These are phyloP conservation scores for Phaeodactylum tricornutum DNA, from an alignment of 108 stramenopile genomes.

Conservation along the genomic window DNA sequence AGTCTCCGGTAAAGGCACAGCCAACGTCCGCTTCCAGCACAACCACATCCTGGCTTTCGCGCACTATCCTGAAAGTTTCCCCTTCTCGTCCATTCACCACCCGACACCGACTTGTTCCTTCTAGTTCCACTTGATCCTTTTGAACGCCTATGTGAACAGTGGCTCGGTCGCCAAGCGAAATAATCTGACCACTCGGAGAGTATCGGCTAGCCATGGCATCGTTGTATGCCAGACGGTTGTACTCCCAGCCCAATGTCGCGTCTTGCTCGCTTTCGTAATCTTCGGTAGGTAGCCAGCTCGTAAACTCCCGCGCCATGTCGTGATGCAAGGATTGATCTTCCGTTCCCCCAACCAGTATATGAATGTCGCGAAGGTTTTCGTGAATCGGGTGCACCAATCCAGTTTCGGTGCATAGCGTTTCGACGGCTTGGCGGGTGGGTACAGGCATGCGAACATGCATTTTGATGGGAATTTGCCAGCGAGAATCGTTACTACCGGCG, in stretches of 20 bases:
- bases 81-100: slow-evolving; percentile 5
- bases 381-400: slow-evolving; percentile 3
- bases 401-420: slow-evolving; percentile 3
- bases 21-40: slow-evolving; percentile 15
- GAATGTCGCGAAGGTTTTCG: slow-evolving; percentile 17
- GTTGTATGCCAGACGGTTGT: slow-evolving; percentile 22
- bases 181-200: slow-evolving; percentile 15
- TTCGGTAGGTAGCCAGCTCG: slow-evolving; percentile 11
- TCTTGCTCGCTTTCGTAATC: not conserved
- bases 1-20: slow-evolving; percentile 23
- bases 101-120: slow-evolving; percentile 5
- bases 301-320: slow-evolving; percentile 18
- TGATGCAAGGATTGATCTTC: slow-evolving; percentile 28
- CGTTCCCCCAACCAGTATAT: slow-evolving; percentile 21
- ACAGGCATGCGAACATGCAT: not conserved
- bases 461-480: slow-evolving; percentile 23
- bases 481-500: slow-evolving; percentile 11
- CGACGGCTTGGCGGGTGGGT: slow-evolving; percentile 7
- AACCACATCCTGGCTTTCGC: slow-evolving; percentile 19
- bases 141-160: slow-evolving; percentile 16
- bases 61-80: slow-evolving; percentile 13
- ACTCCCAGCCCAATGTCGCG: slow-evolving; percentile 20
- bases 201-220: slow-evolving; percentile 17
- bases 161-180: slow-evolving; percentile 6
- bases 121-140: slow-evolving; percentile 22